Conservation (phyloP, 2,329 filamentous ascomycete genomes). For the Monosporascus sp. region DNA sequence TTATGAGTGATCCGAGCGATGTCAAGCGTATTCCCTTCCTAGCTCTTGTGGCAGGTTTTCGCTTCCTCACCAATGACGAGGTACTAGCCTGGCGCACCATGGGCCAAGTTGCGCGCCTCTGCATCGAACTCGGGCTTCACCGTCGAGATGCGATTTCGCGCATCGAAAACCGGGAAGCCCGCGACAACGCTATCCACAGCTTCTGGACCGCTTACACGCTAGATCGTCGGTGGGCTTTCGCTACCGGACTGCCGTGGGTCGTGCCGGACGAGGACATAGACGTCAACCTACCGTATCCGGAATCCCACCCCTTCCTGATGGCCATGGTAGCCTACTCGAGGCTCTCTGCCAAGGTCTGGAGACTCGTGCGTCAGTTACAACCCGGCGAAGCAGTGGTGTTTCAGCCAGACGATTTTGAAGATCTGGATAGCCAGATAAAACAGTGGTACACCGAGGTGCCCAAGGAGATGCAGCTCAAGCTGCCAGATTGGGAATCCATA, state of each 20-base stretch:
- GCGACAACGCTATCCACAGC: slow-evolving; percentile 61
- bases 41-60: slow-evolving; percentile 55
- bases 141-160: slow-evolving; percentile 66
- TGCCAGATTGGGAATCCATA: slow-evolving; percentile 51
- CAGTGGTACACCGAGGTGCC: slow-evolving; percentile 80
- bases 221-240: slow-evolving; percentile 83
- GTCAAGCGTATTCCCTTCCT: slow-evolving; percentile 46
- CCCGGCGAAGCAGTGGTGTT: slow-evolving; percentile 56
- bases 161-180: slow-evolving; percentile 64
- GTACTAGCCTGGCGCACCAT: slow-evolving; percentile 81
- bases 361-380: slow-evolving; percentile 66
- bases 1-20: slow-evolving; percentile 49
- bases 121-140: slow-evolving; percentile 78
- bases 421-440: slow-evolving; percentile 76
- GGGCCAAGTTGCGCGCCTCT: slow-evolving; percentile 75
- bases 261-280: slow-evolving; percentile 85
- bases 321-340: slow-evolving; percentile 82
- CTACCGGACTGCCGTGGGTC: slow-evolving; percentile 81
- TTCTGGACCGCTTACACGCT: slow-evolving; percentile 87
- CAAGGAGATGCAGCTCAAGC: slow-evolving; percentile 44
- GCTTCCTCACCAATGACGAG: slow-evolving; percentile 84
- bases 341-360: slow-evolving; percentile 83
- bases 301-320: slow-evolving; percentile 64
- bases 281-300: slow-evolving; percentile 67
- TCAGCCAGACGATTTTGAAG: slow-evolving; percentile 69